Conservation (phyloP, 148 eudicot species). For the Vaccinium macrocarpon region DNA sequence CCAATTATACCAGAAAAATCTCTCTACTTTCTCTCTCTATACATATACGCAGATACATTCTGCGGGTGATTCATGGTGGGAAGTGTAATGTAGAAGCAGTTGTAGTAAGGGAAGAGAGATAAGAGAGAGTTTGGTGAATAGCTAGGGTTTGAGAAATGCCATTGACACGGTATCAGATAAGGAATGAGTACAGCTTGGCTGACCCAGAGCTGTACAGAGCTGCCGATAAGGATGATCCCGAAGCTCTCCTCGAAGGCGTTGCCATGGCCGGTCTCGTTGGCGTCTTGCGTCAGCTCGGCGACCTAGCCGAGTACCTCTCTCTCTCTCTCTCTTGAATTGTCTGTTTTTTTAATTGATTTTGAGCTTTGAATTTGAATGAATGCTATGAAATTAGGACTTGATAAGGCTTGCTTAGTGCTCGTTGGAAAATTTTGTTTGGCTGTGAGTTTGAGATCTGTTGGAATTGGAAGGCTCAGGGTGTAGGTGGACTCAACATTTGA, state of each 20-base stretch:
- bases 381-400: constrained; percentile 2
- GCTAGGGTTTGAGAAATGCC: constrained; percentile 54
- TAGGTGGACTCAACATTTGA: neutral
- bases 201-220: constrained; percentile 85
- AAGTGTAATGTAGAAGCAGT: neutral
- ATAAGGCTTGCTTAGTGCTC: neutral
- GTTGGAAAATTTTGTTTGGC: neutral
- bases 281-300: constrained; percentile 94
- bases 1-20: neutral
- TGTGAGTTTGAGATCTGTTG: constrained; percentile 32
- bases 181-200: constrained; percentile 87
- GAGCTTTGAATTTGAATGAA: neutral
- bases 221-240: constrained; percentile 93
- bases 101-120: neutral
- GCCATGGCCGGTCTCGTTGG: constrained; percentile 99
- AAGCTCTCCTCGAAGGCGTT: constrained; percentile 91
- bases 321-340: neutral
- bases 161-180: constrained; percentile 56
- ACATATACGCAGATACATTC: neutral
- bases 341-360: neutral
- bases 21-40: neutral
- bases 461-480: constrained; percentile 9
- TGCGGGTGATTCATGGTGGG: constrained; percentile 12
- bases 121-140: neutral
- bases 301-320: constrained; percentile 77